phyloP scores from a whole-genome alignment of 2,329 filamentous ascomycete genomes.

The Ophiocordyceps camponoti-rufipedis region DNA sequence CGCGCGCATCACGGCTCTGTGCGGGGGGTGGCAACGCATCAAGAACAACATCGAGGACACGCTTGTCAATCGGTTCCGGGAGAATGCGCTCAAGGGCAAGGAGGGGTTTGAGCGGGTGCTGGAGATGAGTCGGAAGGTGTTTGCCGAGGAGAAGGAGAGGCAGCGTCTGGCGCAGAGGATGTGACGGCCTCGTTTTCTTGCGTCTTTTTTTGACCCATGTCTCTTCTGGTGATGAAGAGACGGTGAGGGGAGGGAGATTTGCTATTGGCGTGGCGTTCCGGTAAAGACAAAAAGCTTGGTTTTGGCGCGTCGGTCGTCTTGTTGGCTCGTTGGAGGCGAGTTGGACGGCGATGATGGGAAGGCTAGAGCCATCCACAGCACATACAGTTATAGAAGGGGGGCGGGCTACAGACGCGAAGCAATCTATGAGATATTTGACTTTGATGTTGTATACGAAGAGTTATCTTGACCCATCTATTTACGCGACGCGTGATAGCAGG shows the following conservation, averaged over 20 bases:
- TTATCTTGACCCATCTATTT: no score
- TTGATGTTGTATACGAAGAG: no score
- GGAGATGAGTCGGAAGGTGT: conserved; percentile 80
- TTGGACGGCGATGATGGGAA: background rate
- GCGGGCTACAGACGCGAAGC: no score
- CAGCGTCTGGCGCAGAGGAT: conserved; percentile 5
- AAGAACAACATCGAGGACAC: conserved; percentile 92
- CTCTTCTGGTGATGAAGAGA: background rate
- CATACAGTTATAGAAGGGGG: no score
- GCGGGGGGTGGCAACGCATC: conserved; percentile 92
- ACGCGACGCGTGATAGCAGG: no score
- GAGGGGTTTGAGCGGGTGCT: conserved; percentile 93
- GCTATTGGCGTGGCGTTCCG: background rate
- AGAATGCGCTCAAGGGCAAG: conserved; percentile 78
- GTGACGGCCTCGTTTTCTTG: background rate
- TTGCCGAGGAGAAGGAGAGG: conserved; percentile 69
- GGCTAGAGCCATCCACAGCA: no score
- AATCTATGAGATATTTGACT: no score
- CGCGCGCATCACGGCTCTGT: conserved; percentile 82
- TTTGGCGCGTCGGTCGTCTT: background rate
- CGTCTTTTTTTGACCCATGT: background rate
- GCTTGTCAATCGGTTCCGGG: conserved; percentile 70
- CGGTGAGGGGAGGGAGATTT: background rate
- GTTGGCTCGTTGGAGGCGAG: background rate
- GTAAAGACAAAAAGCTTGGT: background rate